These are phyloP conservation scores for Schizonepeta tenuifolia DNA, from an alignment of 257 asterid species.

Conservation along the genomic window DNA sequence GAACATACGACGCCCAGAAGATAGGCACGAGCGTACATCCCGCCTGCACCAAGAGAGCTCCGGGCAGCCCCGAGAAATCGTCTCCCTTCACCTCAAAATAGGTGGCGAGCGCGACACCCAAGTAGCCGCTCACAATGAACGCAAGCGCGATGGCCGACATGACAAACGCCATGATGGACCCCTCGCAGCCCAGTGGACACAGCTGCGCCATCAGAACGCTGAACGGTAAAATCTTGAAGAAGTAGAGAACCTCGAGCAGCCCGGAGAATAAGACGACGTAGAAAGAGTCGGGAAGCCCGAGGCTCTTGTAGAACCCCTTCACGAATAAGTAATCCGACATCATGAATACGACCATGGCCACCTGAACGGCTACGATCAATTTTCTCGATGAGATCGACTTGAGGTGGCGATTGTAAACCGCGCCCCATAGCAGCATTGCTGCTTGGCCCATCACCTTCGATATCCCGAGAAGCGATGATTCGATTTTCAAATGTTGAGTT, in stretches of 20 bases:
- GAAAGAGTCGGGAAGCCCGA: conserved; percentile 72
- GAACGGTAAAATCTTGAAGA: conserved; percentile 87
- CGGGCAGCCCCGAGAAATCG: conserved; percentile 68
- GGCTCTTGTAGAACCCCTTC: conserved; percentile 65
- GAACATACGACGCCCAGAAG: conserved; percentile 62
- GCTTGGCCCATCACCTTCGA: conserved; percentile 95
- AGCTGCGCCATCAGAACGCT: conserved; percentile 79
- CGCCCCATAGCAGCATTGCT: conserved; percentile 90
- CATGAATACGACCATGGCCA: conserved; percentile 66
- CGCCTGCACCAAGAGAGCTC: conserved; percentile 72
- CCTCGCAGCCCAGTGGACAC: conserved; percentile 95
- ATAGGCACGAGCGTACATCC: conserved; percentile 77
- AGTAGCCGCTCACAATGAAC: conserved; percentile 73
- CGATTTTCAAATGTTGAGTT: conserved; percentile 78
- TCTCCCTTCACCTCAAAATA: conserved; percentile 60
- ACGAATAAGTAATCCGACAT: conserved; percentile 74
- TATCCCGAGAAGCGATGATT: conserved; percentile 78
- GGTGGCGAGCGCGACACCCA: conserved; percentile 84
- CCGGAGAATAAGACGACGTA: conserved; percentile 82
- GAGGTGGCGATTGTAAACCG: conserved; percentile 62
- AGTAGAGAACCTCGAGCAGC: conserved; percentile 72
- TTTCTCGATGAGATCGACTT: conserved; percentile 74
- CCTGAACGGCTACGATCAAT: conserved; percentile 68
- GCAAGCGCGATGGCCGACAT: conserved; percentile 88
- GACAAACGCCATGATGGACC: conserved; percentile 91